Base-by-base conservation (phyloP, 176 grass and related monocot genomes). In the Neostapfia colusana region DNA sequence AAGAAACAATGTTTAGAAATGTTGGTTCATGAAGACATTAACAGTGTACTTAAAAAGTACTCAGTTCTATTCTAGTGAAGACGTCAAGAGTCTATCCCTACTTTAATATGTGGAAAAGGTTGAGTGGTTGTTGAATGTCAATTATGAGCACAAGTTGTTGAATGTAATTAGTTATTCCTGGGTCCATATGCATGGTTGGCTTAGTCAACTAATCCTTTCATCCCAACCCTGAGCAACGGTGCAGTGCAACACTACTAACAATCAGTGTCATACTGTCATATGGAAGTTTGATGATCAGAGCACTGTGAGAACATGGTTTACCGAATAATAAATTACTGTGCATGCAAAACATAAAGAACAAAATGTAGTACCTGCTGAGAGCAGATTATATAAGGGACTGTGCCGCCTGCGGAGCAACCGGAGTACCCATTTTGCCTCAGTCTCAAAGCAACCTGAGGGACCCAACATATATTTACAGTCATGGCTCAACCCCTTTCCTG, bases 371-470 rank as follows among this genome's bases (percentile, higher is more conserved):
- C 96, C 91, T 95, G 87, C 51, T 90, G 89, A 46, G 82, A 75
- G 77, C 92, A 99, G 81, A 99, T 99, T 74, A 99, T 92, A 65
- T 99, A 99, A 72, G 96, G 96, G 72, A 99, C 67, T 75, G 89
- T 92, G 79, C 95, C 91, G 65, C 92, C 96, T 78, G 88, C 92
- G 37, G 85, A 89, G 78, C 88, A 99, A 36, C 92, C 89, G 66
- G 89, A 82, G 81, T 92, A 88, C 36, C 92, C 96, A 85, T 95
- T 95, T 82, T 90, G 90, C 92, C 86, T 89, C 54, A 95, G 79
- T 92, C 96, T 95, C 81, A 92, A 75, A 71, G 96, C 96, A 71
- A 95, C 87, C 96, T 99, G 66, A 92, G 74, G 56, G 75, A 75
- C 10, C 46, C 5, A 81, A 72, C 27, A 59, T 55, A 70, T 65